Evolutionary conservation across 1,284 basidiomycete genomes (phyloP), one percentile per base, ranked within the genome.

Genomic region (Fomitopsis schrenkii): DNA sequence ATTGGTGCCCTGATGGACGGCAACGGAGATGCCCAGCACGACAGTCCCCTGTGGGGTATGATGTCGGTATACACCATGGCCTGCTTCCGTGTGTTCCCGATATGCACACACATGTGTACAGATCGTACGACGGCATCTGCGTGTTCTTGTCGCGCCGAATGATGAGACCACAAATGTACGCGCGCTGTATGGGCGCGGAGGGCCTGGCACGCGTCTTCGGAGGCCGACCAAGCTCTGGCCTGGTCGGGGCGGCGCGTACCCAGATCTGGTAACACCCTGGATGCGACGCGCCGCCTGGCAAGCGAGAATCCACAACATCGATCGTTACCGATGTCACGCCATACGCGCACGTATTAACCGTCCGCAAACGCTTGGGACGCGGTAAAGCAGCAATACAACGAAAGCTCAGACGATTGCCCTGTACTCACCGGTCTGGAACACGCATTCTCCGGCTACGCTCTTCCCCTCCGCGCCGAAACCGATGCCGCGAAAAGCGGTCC

Each of bases 371-470:
- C 22, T n/a, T 22, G 44, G 19, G 19, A 28, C 45, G 45, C 45
- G 26, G 19, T 48, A 19, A 28, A 48, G 42, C 22, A 45, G 42
- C 42, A 17, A 33, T 17, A 50, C 28, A 15, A n/a, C 48, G 14
- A 35, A 26, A 17, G 50, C 19, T 42, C 42, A 41, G 28, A 44
- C 54, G 22, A 48, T 59, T 5, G 41, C n/a, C 19, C 6, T 40
- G 19, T n/a, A 60, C 91, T 77, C 72, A 97, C 97, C 97, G 59
- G 97, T 99, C 81, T 98, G 97, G 81, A 99, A 99, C 73, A 99
- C 97, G 75, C 97, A 98, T 85, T 99, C 97, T 70, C 97, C 97
- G 22, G 95, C 85, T 57, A 98, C 82, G 75, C 93, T 96, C 80
- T 95, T 97, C 59, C 85, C 86, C 70, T 93, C 83, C 3, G 95